Base-by-base conservation (phyloP, 2,329 filamentous ascomycete species). In the Metarhizium album region DNA sequence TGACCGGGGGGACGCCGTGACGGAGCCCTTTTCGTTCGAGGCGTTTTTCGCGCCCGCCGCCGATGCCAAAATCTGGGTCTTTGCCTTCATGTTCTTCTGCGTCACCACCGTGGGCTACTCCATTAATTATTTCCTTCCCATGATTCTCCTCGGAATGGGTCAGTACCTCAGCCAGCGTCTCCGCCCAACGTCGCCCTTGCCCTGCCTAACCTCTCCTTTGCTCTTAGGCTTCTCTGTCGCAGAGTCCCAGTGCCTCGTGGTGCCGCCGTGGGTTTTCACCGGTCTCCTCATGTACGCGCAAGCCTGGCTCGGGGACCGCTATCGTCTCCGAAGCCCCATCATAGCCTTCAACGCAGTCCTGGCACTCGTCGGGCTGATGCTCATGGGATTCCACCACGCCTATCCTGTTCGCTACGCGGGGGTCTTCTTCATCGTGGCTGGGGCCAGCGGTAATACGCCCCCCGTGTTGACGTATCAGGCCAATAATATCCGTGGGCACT, bases 401-500 rank as follows among this genome's bases (percentile, higher is more conserved):
- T 37, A 47, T 3, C 53, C 51, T 14, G 35, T 52, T 13, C 53
- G 54, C 7, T 61, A 61, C 53, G 54, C 60, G 42, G 59, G 59
- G 9, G 52, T 52, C 20, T 61, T 61, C 46, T 45, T 60, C 8
- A 47, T 56, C 13, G 51, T 53, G 18, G 53, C 51, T 1, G 58
- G 52, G n/a, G 52, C 47, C 31, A 59, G 54, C 38, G 49, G 51
- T 29, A 56, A 55, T 20, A 42, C 51, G 7, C 52, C 52, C 6
- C 49, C 51, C 16, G 48, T 51, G 42, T 47, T 59, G 52, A 48
- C 55, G 2, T 58, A 52, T 42, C 57, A 57, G 31, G 51, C 56
- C 1, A 60, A 60, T 48, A 61, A 61, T 29, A 57, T 61, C 35
- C 54, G 56, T 5, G 57, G 58, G 4, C 59, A 61, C 31, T 59